Conservation (phyloP, 108 stramenopile genomes). For the Skeletonema tropicum region DNA sequence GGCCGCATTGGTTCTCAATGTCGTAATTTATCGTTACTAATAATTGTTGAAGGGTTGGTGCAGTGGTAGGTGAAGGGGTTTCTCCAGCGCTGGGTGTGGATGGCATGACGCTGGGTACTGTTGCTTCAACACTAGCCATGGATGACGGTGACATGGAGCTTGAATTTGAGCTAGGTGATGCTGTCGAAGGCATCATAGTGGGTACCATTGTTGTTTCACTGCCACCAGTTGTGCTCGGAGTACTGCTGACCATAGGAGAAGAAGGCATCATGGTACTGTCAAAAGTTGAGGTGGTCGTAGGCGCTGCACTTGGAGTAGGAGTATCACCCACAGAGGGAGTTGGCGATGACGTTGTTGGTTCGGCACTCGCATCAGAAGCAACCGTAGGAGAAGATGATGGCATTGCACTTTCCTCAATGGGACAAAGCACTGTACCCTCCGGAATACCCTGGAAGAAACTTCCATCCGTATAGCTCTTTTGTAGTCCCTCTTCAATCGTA, state of each 20-base stretch:
- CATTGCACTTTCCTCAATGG: background rate
- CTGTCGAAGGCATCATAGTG: background rate
- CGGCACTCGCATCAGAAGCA: background rate
- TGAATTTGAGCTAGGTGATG: background rate
- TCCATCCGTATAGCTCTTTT: constrained; percentile 46
- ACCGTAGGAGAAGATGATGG: background rate
- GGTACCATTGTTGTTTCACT: background rate
- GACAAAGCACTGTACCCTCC: constrained; percentile 14
- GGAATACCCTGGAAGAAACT: constrained; percentile 56
- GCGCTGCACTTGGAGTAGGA: background rate
- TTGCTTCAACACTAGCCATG: background rate
- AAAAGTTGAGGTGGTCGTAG: background rate
- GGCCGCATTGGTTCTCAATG: constrained; percentile 43
- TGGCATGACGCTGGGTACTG: background rate
- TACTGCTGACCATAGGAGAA: background rate
- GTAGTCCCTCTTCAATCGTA: constrained; percentile 43
- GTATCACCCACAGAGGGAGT: background rate
- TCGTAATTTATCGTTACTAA: constrained; percentile 20
- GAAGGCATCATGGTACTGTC: background rate
- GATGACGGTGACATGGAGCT: background rate
- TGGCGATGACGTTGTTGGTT: background rate
- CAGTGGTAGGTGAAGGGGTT: no score
- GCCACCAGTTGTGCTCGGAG: background rate
- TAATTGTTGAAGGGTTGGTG: background rate
- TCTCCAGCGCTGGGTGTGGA: background rate